phyloP scores from a whole-genome alignment of 805 yeast species.

The Zygoascus biomembranicola region DNA sequence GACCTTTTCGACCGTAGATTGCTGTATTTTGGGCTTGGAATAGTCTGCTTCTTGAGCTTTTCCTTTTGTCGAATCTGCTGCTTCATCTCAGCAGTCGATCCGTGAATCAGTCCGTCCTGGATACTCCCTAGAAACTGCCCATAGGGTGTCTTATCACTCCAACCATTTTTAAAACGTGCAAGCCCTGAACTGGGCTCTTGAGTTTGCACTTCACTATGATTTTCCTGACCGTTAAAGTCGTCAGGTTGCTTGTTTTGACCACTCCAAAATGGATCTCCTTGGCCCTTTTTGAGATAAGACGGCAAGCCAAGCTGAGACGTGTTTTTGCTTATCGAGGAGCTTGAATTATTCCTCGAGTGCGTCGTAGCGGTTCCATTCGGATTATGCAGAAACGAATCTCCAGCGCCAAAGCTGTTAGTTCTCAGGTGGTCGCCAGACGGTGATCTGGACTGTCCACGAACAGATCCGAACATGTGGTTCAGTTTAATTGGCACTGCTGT shows the following conservation, averaged over 20 bases:
- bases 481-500: neutral
- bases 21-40: neutral
- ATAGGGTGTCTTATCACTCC: neutral
- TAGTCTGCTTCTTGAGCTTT: neutral
- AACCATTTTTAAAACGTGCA: neutral
- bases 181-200: neutral
- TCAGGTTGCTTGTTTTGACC: neutral
- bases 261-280: neutral
- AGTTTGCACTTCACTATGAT: neutral
- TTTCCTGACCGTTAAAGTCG: neutral
- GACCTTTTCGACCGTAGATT: neutral
- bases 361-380: neutral
- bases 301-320: neutral
- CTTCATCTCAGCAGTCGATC: neutral
- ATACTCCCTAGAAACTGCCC: neutral
- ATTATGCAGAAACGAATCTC: neutral
- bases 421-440: neutral
- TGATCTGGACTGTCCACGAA: neutral
- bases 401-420: neutral
- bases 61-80: neutral
- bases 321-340: neutral
- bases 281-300: neutral
- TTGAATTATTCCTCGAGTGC: neutral
- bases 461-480: neutral
- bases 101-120: neutral